A percentile compares a stretch with the other conserved stretches of the same genome.
phyloP scores from a whole-genome alignment of 768 basidiomycete species.

The Lepiota venenata region DNA sequence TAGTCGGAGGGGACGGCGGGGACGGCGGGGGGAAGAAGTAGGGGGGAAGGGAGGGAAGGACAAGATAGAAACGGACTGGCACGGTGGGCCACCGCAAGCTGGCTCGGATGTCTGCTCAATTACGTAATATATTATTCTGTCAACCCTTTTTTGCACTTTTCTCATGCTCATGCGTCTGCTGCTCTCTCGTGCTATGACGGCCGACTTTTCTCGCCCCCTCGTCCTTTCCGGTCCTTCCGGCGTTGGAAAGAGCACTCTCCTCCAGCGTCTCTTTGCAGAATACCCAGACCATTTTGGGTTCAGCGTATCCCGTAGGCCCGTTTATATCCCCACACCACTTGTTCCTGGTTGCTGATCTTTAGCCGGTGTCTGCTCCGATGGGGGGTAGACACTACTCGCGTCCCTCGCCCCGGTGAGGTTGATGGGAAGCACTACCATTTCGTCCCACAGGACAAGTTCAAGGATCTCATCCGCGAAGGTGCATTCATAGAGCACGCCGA shows the following conservation, averaged over 20 bases:
- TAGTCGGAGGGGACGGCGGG: not conserved
- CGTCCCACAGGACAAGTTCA: conserved; percentile 68
- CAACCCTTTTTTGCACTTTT: not conserved
- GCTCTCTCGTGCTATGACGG: not conserved
- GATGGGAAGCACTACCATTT: conserved; percentile 90
- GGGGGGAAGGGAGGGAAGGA: conserved; percentile 7
- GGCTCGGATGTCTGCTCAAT: not conserved
- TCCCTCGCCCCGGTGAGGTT: conserved; percentile 76
- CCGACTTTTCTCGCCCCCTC: conserved; percentile 61
- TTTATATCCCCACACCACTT: conserved; percentile 9
- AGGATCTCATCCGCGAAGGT: conserved; percentile 56
- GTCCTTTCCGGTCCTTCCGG: conserved; percentile 91
- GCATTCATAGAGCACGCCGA: conserved; percentile 95
- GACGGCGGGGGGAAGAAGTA: not conserved
- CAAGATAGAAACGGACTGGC: conserved; percentile 5
- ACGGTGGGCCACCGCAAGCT: not conserved
- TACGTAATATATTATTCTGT: conserved; percentile 5
- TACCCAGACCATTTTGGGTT: conserved; percentile 88
- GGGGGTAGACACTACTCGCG: conserved; percentile 79
- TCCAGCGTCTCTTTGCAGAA: conserved; percentile 75
- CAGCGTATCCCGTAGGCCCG: conserved; percentile 79
- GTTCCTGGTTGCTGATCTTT: conserved; percentile 9
- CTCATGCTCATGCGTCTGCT: conserved; percentile 1
- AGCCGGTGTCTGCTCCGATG: conserved; percentile 11
- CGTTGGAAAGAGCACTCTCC: conserved; percentile 91